phyloP scores from a whole-genome alignment of 1,139 yeast species.

The Saccharomyces uvarum region DNA sequence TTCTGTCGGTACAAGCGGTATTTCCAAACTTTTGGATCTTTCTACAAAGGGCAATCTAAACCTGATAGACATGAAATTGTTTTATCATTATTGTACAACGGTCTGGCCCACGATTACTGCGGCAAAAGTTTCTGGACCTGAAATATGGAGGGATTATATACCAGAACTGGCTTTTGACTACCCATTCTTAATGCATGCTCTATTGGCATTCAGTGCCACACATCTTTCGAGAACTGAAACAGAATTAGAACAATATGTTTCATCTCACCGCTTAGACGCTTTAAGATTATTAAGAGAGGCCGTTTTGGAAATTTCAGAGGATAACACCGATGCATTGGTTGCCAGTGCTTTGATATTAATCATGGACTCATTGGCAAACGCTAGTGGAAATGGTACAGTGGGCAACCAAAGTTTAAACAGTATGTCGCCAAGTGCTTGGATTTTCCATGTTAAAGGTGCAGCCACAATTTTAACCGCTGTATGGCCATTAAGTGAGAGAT shows the following conservation, averaged over 20 bases:
- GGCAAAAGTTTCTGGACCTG: conserved; percentile 81
- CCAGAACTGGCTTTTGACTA: conserved; percentile 82
- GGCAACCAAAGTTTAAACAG: conserved; percentile 9
- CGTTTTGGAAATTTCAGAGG: conserved; percentile 71
- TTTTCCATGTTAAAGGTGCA: conserved; percentile 93
- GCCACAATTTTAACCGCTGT: conserved; percentile 91
- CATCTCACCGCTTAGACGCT: conserved; percentile 83
- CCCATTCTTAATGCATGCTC: conserved; percentile 87
- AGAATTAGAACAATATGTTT: conserved; percentile 75
- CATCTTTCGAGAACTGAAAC: conserved; percentile 72
- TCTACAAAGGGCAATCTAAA: conserved; percentile 42
- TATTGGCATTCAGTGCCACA: conserved; percentile 85
- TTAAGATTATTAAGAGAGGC: conserved; percentile 73
- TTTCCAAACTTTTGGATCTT: conserved; percentile 21
- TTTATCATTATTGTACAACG: conserved; percentile 79
- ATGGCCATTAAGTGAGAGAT: conserved; percentile 81
- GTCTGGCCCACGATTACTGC: conserved; percentile 84
- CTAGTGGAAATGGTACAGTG: neutral
- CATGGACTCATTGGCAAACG: conserved; percentile 91
- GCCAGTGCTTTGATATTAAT: conserved; percentile 84
- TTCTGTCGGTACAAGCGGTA: neutral
- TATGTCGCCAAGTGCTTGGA: conserved; percentile 91
- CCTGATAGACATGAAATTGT: conserved; percentile 67
- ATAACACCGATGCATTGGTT: conserved; percentile 85
- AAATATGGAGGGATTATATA: conserved; percentile 81